Evolutionary conservation across 768 basidiomycete species (phyloP), one percentile per base, ranked within the genome.

Genomic region (Lactifluus volemus): DNA sequence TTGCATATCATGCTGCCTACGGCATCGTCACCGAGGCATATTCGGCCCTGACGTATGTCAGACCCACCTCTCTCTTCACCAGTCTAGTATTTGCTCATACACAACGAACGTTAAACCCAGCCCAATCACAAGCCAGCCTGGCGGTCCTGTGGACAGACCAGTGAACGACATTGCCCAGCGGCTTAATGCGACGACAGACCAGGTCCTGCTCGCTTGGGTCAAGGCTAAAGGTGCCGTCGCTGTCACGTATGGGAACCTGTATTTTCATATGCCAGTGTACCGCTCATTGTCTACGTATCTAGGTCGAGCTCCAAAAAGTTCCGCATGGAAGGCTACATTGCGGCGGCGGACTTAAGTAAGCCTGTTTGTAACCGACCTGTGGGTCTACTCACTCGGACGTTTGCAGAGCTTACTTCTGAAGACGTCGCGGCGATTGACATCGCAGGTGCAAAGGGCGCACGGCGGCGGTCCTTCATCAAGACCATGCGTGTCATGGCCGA

Each of bases 21-120:
- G 78, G 77, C 15, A 87, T 92, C 53, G 77, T 83, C 25, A 81
- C 82, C 47, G 89, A 90, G 70, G 88, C 83, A 0, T 91, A 91
- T 73, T 84, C 85, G 57, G 72, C 81, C 19, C 76, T 92, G 47
- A 79, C 76, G 85, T 86, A 59, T 29, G 81, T 45, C 7, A 45
- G 30, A 34, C 5, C 39, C 47, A 2, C 25, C 51, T 10, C 29
- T 38, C 59, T 17, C 41, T 49, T 50, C 49, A 3, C 41, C 7
- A 49, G 21, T 36, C 11, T 34, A 41, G 49, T 19, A 38, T 38
- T 25, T 38, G 34, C 55, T 53, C 41, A 39, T 51, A 25, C 21
- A 34, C 53, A n/a, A n/a, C 9, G 38, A 15, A 21, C 14, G 5
- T 10, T 19, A n/a, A 45, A 32, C 36, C 12, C 62, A 85, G 84